Evolutionary conservation across 2,329 filamentous ascomycete species (phyloP).

Genomic region (Fusarium papillatum): DNA sequence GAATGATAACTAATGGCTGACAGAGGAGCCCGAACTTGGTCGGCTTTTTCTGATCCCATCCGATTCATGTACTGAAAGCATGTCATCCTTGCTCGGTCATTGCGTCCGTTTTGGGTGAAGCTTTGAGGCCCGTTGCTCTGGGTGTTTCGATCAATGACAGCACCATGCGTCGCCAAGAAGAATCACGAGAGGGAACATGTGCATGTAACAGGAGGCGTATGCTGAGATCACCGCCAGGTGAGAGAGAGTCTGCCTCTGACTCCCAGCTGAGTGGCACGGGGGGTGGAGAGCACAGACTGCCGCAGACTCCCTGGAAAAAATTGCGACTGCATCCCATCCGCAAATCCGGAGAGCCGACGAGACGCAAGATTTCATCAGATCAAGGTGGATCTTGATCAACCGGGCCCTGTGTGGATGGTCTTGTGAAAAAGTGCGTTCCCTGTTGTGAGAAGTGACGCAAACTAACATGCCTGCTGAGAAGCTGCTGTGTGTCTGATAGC

Average conservation of each 20-base stretch:
- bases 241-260: not conserved
- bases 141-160: not conserved
- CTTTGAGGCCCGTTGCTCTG: not conserved
- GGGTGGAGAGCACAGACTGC: not conserved
- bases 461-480: not conserved
- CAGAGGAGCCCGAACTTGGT: not conserved
- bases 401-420: not conserved
- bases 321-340: not conserved
- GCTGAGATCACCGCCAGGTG: not conserved
- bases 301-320: not conserved
- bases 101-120: not conserved
- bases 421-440: not conserved
- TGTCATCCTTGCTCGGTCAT: conserved; percentile 1
- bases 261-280: conserved; percentile 5
- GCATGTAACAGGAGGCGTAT: not conserved
- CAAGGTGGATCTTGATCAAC: conserved; percentile 2
- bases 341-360: not conserved
- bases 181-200: not conserved
- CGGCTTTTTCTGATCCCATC: conserved; percentile 3
- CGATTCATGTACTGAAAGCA: not conserved
- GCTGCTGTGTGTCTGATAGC: not conserved
- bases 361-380: conserved; percentile 7
- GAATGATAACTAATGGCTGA: conserved; percentile 3
- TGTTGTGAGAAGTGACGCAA: conserved; percentile 4
- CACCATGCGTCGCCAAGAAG: not conserved